A percentile compares a stretch with the other conserved stretches of the same genome.
These are phyloP conservation scores for Penicillium paradoxum DNA, from an alignment of 495 filamentous ascomycete species.

Conservation along the genomic window DNA sequence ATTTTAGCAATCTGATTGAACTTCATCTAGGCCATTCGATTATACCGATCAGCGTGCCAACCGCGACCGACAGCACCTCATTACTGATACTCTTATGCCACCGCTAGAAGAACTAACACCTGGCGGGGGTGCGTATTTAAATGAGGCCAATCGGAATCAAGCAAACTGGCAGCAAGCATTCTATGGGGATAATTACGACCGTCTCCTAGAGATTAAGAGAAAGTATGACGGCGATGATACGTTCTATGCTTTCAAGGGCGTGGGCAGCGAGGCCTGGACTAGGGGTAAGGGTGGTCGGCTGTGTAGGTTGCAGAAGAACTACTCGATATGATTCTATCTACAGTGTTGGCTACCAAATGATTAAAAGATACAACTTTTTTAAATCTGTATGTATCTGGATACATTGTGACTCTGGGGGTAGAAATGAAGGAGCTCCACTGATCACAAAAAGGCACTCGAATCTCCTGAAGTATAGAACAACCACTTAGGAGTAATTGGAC, in stretches of 20 bases:
- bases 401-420: too few relatives aligned
- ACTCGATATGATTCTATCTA: too few relatives aligned
- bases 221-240: neutral
- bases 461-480: too few relatives aligned
- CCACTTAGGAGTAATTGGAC: too few relatives aligned
- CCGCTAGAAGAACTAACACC: constrained; percentile 1
- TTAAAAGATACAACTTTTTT: too few relatives aligned
- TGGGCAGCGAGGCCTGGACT: neutral
- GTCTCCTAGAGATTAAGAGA: neutral
- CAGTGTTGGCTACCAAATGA: too few relatives aligned
- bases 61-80: constrained; percentile 1
- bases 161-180: neutral
- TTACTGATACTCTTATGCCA: constrained; percentile 12
- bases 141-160: constrained; percentile 2
- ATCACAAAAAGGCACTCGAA: too few relatives aligned
- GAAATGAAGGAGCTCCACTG: too few relatives aligned
- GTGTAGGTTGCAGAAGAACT: neutral
- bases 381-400: too few relatives aligned
- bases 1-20: neutral
- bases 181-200: neutral
- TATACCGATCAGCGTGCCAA: neutral
- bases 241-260: neutral
- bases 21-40: neutral
- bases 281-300: neutral
- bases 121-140: constrained; percentile 11